phyloP scores from a whole-genome alignment of 1,139 yeast species.

The Schizosaccharomyces versatilis region DNA sequence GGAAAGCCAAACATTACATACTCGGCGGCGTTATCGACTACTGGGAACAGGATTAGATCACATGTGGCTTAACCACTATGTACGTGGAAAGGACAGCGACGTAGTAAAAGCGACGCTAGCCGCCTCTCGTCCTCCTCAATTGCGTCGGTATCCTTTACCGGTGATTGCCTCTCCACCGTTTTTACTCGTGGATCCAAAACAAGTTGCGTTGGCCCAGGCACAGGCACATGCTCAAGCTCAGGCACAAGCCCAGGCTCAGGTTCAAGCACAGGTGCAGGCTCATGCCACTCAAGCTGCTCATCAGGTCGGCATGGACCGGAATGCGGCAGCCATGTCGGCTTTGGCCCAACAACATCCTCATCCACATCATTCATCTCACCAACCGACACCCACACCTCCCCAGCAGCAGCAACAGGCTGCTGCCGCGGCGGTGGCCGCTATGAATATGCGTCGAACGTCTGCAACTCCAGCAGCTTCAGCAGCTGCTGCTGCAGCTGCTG shows the following conservation, averaged over 20 bases:
- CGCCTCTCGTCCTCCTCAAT: not conserved
- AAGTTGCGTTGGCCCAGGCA: not conserved
- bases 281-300: too few species aligned
- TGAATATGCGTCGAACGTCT: not conserved
- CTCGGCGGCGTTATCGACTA: constrained; percentile 8
- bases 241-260: not conserved
- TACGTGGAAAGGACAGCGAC: constrained; percentile 4
- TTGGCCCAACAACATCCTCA: too few species aligned
- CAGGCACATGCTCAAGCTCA: not conserved
- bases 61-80: constrained; percentile 6
- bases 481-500: not conserved
- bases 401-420: not conserved
- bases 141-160: not conserved
- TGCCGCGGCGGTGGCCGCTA: not conserved
- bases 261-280: not conserved
- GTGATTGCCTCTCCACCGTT: not conserved
- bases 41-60: constrained; percentile 6
- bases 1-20: constrained; percentile 9
- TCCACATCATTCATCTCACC: too few species aligned
- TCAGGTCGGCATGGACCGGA: too few species aligned
- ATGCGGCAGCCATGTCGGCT: too few species aligned
- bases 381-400: not conserved
- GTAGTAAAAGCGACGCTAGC: not conserved
- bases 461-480: not conserved
- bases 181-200: not conserved